phyloP scores from a whole-genome alignment of 345 rosid species.

The Anastatica hierochuntica region DNA sequence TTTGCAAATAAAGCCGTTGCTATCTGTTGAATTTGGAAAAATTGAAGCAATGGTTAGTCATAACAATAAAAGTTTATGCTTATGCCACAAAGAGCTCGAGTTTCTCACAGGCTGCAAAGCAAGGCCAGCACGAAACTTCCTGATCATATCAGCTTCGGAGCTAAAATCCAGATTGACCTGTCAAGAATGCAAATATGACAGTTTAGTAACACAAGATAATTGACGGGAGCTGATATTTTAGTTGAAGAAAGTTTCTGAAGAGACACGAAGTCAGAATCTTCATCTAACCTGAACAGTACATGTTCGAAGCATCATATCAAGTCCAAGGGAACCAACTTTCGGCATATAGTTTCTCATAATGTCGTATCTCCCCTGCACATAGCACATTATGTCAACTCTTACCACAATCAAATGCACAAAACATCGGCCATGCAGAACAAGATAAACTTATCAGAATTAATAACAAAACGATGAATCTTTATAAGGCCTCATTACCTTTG shows the following conservation, averaged over 20 bases:
- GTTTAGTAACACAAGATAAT: neutral
- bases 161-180: constrained; percentile 95
- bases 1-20: constrained; percentile 97
- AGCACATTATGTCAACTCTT: constrained; percentile 21
- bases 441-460: neutral
- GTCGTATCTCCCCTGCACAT: constrained; percentile 87
- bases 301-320: constrained; percentile 97
- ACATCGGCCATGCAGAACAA: neutral
- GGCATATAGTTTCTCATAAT: constrained; percentile 99
- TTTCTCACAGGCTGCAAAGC: constrained; percentile 91
- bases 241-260: neutral
- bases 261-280: too few species aligned
- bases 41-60: constrained; percentile 25
- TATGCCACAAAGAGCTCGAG: constrained; percentile 6
- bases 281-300: constrained; percentile 93
- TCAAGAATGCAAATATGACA: constrained; percentile 7
- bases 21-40: constrained; percentile 73
- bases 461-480: neutral
- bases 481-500: constrained; percentile 54
- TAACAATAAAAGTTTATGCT: neutral
- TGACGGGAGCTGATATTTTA: neutral
- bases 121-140: constrained; percentile 91
- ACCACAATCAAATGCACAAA: neutral
- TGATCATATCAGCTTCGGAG: constrained; percentile 96
- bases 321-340: constrained; percentile 90